Conservation (phyloP, 2,329 filamentous ascomycete species). For the Hypoxylon sp. region DNA sequence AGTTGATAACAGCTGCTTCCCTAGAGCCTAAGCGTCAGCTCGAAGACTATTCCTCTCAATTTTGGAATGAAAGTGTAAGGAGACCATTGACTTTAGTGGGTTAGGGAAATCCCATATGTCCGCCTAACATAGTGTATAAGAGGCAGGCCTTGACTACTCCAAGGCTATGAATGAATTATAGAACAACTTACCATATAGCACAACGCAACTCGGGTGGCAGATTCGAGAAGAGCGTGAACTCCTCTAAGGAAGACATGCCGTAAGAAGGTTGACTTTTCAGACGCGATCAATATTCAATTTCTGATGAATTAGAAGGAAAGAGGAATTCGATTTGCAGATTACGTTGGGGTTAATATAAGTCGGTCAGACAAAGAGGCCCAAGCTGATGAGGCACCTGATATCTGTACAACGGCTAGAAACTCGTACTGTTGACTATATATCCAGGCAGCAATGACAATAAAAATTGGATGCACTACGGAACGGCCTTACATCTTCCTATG, state of each 20-base stretch:
- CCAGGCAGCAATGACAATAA: not conserved
- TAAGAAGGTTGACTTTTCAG: not conserved
- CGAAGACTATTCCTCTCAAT: not conserved
- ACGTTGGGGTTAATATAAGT: not conserved
- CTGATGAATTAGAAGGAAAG: not conserved
- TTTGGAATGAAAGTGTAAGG: not conserved
- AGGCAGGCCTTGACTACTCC: not conserved
- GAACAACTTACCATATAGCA: not conserved
- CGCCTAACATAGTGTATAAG: not conserved
- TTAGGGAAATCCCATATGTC: not conserved
- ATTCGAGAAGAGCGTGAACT: not conserved
- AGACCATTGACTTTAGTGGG: not conserved
- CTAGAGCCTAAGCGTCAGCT: not conserved
- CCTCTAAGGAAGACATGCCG: not conserved
- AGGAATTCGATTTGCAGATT: no score
- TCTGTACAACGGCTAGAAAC: not conserved
- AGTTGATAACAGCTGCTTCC: not conserved
- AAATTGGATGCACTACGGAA: not conserved
- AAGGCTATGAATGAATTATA: not conserved
- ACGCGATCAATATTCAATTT: not conserved
- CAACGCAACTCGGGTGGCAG: not conserved
- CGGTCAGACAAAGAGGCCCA: not conserved
- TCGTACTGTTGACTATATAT: not conserved
- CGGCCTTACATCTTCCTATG: not conserved
- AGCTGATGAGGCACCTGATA: not conserved